Base-by-base conservation (phyloP, 495 filamentous ascomycete species). In the Penicillium mononematosum region DNA sequence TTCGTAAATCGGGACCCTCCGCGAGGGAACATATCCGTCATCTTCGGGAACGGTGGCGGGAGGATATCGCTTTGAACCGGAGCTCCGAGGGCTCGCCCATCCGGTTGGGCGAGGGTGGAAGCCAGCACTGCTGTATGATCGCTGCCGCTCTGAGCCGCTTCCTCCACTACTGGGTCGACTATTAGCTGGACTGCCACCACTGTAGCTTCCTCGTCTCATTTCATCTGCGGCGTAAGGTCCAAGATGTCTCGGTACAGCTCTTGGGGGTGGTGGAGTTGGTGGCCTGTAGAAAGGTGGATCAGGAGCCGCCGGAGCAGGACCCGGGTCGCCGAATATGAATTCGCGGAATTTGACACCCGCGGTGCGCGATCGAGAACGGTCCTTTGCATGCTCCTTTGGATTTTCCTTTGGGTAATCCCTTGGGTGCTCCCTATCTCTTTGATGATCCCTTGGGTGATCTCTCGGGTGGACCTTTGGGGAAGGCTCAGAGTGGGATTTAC, bases 311-410 rank as follows among this genome's bases (percentile, higher is more conserved):
- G 64, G 58, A 4, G 67, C 41, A 2, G 67, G 55, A 9, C 50
- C 45, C 6, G 55, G 65, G 1, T 67, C 65, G 11, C 65, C 67
- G 47, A 71, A 74, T 47, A 61, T 63, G 27, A 61, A 64, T 8
- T 78, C 70, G 17, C 59, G 65, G 59, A 73, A 76, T 25, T 68
- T 65, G 11, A 67, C 56, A 5, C 60, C 63, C 0, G 58, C 36
- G 7, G 67, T 59, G 27, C 61, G 42, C 24, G 70, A 70, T n/a
- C 58, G 63, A 25, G 63, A 68, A 8, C 60, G 66, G 8, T 68
- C 70, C 24, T 73, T 67, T 3, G 55, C 50, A 9, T 63, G 6
- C 1, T 38, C 36, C 12, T 31, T 31, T 31, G 34, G 34, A n/a
- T 38, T 38, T 0, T 39, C 16, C 36, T 17, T 39, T 17, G 16